Evolutionary conservation across 176 grass and related monocot genomes (phyloP), one percentile per base, ranked within the genome.

Genomic region (Guadua angustifolia): DNA sequence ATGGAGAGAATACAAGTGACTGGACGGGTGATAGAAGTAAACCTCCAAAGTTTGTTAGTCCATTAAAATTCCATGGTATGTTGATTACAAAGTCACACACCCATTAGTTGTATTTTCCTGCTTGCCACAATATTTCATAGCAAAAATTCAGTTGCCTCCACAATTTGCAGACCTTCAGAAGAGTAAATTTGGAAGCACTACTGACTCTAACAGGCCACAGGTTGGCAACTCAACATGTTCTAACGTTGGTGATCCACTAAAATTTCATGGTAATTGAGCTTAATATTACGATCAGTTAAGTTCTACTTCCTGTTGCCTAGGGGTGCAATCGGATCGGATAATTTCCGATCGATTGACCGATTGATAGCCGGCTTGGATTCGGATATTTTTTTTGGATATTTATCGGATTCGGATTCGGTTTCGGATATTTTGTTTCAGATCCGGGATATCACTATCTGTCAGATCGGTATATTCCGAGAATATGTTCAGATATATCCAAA

Each of bases 1-100:
- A 13, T 81, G 53, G 47, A 70, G 35, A 89, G 35, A 85, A 69
- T 81, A 65, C 36, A 39, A 65, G 46, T 86, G 78, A 82, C 66
- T 82, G 71, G 66, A 75, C 0, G 15, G 24, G 47, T 46, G 72
- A 38, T 61, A 90, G 47, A 66, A 33, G 33, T 64, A 86, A 66
- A 73, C 74, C 56, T 47, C 88, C 83, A 77, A 89, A 86, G 49
- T 90, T 82, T 86, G 65, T 81, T 82, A 82, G 78, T 78, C 88
- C 78, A 78, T 39, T 82, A 25, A 89, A 80, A 17, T 13, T n/a
- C 72, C 66, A 82, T 72, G 78, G 88, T 90, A 82, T 21, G 61
- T 40, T 78, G 4, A 50, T 75, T 32, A 9, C 25, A 82, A 33
- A 33, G 9, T 71, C 77, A 21, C 21, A 63, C 38, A 46, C 10